A percentile compares a stretch with the other conserved stretches of the same genome.
Conservation (phyloP, 176 grass and related monocot species). For the Musa troglodytarum region DNA sequence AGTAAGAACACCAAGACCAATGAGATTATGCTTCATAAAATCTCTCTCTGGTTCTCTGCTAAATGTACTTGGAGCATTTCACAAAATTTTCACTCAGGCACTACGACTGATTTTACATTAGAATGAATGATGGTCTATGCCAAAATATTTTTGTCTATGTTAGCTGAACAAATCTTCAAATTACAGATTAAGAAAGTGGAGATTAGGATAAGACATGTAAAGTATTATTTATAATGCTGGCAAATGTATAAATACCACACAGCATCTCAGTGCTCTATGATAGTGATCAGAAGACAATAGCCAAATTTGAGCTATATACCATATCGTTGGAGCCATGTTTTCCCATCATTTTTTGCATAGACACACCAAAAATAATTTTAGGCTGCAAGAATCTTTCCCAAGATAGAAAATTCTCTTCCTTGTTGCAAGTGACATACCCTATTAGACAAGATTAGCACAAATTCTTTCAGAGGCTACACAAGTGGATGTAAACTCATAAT, state of each 20-base stretch:
- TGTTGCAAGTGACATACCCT: conserved; percentile 74
- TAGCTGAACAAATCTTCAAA: too few relatives aligned
- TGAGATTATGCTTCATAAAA: too few relatives aligned
- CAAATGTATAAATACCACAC: not conserved
- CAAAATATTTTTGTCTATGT: too few relatives aligned
- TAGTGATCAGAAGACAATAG: not conserved
- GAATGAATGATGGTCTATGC: too few relatives aligned
- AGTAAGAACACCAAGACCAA: too few relatives aligned
- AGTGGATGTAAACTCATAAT: conserved; percentile 14
- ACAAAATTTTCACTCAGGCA: too few relatives aligned
- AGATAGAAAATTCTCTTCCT: conserved; percentile 75
- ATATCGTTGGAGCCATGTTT: conserved; percentile 34
- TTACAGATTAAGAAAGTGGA: not conserved
- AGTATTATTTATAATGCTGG: too few relatives aligned
- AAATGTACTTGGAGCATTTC: too few relatives aligned
- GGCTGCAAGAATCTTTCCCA: conserved; percentile 84
- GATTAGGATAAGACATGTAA: not conserved
- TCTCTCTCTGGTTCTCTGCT: too few relatives aligned
- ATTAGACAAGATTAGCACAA: conserved; percentile 8
- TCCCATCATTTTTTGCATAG: conserved; percentile 63
- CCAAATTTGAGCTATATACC: conserved; percentile 28
- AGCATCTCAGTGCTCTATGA: not conserved
- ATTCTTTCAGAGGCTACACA: not conserved
- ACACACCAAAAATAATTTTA: conserved; percentile 60
- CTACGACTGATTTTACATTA: too few relatives aligned